Evolutionary conservation across 257 asterid species (phyloP), one percentile per base, ranked within the genome.

Genomic region (Solanum lycopersicoides): DNA sequence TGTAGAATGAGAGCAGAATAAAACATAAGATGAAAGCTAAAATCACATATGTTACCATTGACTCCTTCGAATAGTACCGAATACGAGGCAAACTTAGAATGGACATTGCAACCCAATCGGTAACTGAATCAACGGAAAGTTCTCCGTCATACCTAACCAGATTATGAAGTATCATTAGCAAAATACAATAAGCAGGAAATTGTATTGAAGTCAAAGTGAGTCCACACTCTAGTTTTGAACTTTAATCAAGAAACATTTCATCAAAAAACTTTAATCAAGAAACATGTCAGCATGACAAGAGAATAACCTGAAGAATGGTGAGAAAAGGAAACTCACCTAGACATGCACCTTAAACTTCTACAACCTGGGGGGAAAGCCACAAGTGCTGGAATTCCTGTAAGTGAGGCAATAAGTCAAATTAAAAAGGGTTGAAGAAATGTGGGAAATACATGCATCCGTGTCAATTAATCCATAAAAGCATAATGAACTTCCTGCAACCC

Each of bases 321-420:
- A 60, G 30, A 82, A 68, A 63, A 88, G 72, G 83, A 60, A 47
- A 86, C 88, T 87, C 63, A 97, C 99, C 99, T 95, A 84, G 80
- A 82, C 88, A 95, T 91, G 88, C 99, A 97, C 83, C 91, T 89
- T 42, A 95, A 86, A 93, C 93, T 93, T 91, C 92, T 93, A 92
- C 99, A 97, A 68, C 98, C 98, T 79, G 98, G 94, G 86, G 97
- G 96, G n/a, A 95, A 95, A 90, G 94, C 98, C 93, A 95, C 47
- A n/a, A 97, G 56, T 7, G 95, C 91, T 34, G 99, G 99, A 92
- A 97, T 88, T 75, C 99, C 99, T 97, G 93, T 63, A 84, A 88
- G 83, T 20, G 82, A 56, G 59, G 86, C 44, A 87, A 47, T 84
- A 65, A 50, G 28, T 45, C 60, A 9, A 16, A 32, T 73, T 41